Evolutionary conservation across 106 monocot species (phyloP).

Genomic region (Allium sativum): DNA sequence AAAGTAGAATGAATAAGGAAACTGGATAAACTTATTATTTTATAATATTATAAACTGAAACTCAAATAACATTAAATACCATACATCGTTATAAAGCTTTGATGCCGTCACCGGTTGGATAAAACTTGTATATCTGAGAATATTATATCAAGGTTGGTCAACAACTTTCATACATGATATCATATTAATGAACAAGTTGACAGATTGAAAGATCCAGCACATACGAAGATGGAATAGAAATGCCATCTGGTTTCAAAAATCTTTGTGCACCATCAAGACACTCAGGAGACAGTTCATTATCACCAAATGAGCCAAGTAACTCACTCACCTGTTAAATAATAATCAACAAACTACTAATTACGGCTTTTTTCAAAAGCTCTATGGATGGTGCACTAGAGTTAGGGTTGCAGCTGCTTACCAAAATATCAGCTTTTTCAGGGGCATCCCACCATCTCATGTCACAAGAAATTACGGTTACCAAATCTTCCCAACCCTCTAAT

Average conservation of each 20-base stretch:
- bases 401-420: slow-evolving; percentile 36
- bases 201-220: background rate
- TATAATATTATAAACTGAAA: background rate
- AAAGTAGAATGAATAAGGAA: background rate
- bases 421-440: slow-evolving; percentile 95
- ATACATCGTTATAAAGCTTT: slow-evolving; percentile 94
- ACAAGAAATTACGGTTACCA: slow-evolving; percentile 73
- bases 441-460: slow-evolving; percentile 97
- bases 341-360: too few relatives aligned
- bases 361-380: background rate
- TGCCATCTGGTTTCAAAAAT: slow-evolving; percentile 92
- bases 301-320: slow-evolving; percentile 91
- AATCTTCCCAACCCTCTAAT: slow-evolving; percentile 79
- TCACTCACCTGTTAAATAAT: slow-evolving; percentile 57
- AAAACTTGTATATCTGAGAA: slow-evolving; percentile 84
- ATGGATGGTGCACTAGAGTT: background rate
- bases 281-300: slow-evolving; percentile 95
- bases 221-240: slow-evolving; percentile 94
- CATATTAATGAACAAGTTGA: too few relatives aligned
- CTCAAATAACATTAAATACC: background rate
- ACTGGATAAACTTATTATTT: background rate
- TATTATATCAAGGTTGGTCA: slow-evolving; percentile 1
- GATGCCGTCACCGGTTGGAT: slow-evolving; percentile 86
- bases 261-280: slow-evolving; percentile 92
- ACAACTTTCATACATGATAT: background rate